These are phyloP conservation scores for Pachysandra terminalis DNA, from an alignment of 164 flowering plant species.

Conservation along the genomic window DNA sequence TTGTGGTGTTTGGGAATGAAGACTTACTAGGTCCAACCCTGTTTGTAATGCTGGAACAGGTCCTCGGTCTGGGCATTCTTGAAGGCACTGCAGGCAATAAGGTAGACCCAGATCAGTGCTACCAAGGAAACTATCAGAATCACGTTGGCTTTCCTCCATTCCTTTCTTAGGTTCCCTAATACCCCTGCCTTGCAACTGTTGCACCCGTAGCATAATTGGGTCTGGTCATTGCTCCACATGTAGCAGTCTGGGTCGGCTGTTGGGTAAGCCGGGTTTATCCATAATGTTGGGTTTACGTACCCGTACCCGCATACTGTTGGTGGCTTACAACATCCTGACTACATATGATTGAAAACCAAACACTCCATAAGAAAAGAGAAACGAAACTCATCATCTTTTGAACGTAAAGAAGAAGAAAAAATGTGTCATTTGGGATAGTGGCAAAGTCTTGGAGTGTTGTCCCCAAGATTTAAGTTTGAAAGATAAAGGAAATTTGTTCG, in stretches of 20 bases:
- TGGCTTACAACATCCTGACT: constrained; percentile 99
- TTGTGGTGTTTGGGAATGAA: no score
- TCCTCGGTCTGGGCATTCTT: constrained; percentile 84
- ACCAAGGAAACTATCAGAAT: constrained; percentile 64
- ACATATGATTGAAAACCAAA: no score
- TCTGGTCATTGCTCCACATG: constrained; percentile 81
- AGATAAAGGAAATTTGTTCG: no score
- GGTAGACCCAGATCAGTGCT: constrained; percentile 68
- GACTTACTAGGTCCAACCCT: constrained; percentile 54
- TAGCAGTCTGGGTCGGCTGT: constrained; percentile 63
- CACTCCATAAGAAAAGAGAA: no score
- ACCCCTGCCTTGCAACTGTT: constrained; percentile 82
- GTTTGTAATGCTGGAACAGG: constrained; percentile 65
- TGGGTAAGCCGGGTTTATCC: constrained; percentile 67
- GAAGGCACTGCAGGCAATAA: constrained; percentile 86
- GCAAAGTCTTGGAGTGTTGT: no score
- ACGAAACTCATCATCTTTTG: background rate
- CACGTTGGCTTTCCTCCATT: constrained; percentile 85
- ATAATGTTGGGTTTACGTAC: constrained; percentile 76
- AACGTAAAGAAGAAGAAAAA: no score
- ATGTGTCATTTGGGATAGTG: no score
- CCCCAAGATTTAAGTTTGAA: no score
- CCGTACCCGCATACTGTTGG: no score
- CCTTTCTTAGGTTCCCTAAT: constrained; percentile 70
- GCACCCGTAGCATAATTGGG: constrained; percentile 80